Evolutionary conservation across 441 rosid genomes (phyloP), one percentile per base, ranked within the genome.

Genomic region (Pelargonium citronellum): DNA sequence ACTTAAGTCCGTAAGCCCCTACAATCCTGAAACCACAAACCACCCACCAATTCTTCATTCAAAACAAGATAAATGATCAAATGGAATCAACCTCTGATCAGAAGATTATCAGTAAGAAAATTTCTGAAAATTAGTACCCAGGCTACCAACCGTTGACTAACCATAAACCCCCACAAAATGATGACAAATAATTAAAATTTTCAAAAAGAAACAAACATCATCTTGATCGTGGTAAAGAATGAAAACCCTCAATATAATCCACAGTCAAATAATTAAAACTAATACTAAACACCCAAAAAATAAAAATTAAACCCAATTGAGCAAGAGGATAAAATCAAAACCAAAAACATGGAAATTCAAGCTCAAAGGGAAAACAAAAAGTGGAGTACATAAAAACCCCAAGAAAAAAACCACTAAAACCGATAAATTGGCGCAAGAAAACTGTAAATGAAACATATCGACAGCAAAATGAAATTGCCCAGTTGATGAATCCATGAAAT

Each of bases 1-100:
- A 44, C 57, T 30, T 34, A 53, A 69, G 60, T 61, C 22, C 73
- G 58, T 30, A 27, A 66, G 57, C 75, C 70, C 73, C 71, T 64
- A 7, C 34, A 53, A 19, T 72, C 69, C 81, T 63, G 65, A 8
- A 69, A 74, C 27, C 27, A 76, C 20, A 73, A 63, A 51, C 60
- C 58, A 51, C 17, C 58, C n/a, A 51, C 4, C n/a, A 51, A 51
- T 51, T 51, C 58, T n/a, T 5, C n/a, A 51, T 51, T 53, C 60
- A 53, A 47, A 47, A 47, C 17, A 51, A 51, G 16, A n/a, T 13
- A 13, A 22, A 51, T 51, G 15, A 12, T 51, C 58, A 51, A 1
- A 51, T 51, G 15, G 1, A 51, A 51, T 51, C n/a, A 51, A 13
- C 19, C 58, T n/a, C 7, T n/a, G 17, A 4, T 12, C 58, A 51